Evolutionary conservation across 2,329 filamentous ascomycete genomes (phyloP).

Genomic region (Aquanectria penicillioides): DNA sequence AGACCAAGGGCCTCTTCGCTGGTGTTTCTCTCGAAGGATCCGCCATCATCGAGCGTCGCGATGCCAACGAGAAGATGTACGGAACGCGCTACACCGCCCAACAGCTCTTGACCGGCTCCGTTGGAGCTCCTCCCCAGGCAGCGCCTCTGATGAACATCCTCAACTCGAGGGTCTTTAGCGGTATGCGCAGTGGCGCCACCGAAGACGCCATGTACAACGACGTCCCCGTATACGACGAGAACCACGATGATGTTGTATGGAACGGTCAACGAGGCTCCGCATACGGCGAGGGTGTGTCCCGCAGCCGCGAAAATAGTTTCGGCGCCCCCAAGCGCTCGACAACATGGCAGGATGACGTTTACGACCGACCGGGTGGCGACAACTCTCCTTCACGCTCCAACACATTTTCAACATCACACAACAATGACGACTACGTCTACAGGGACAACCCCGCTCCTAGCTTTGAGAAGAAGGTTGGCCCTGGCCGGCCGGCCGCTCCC

Average conservation of each 20-base stretch:
- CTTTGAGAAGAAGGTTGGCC: constrained; percentile 64
- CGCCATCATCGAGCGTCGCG: constrained; percentile 91
- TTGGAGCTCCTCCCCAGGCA: constrained; percentile 82
- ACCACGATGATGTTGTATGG: constrained; percentile 86
- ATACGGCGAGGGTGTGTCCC: constrained; percentile 70
- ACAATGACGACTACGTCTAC: constrained; percentile 64
- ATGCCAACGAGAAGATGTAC: constrained; percentile 97
- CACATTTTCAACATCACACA: constrained; percentile 56
- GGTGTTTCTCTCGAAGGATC: constrained; percentile 95
- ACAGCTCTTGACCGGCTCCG: constrained; percentile 81
- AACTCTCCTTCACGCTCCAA: constrained; percentile 59
- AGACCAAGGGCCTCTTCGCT: constrained; percentile 96
- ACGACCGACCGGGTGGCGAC: constrained; percentile 65
- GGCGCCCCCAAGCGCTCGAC: constrained; percentile 69
- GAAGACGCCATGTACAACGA: constrained; percentile 91
- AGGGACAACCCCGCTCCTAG: constrained; percentile 55
- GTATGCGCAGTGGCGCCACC: constrained; percentile 58
- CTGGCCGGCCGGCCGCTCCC: constrained; percentile 83
- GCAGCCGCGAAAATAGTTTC: constrained; percentile 55
- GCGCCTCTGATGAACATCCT: constrained; percentile 86
- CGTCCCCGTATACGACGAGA: constrained; percentile 85
- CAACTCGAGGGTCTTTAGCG: constrained; percentile 85
- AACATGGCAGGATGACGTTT: constrained; percentile 81
- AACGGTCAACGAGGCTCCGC: constrained; percentile 77
- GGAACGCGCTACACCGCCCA: constrained; percentile 82